Percentiles rank a stretch among this genome's conserved stretches.
Conservation (phyloP, 2,329 filamentous ascomycete genomes). For the Paracorniculantispora psalliotae region DNA sequence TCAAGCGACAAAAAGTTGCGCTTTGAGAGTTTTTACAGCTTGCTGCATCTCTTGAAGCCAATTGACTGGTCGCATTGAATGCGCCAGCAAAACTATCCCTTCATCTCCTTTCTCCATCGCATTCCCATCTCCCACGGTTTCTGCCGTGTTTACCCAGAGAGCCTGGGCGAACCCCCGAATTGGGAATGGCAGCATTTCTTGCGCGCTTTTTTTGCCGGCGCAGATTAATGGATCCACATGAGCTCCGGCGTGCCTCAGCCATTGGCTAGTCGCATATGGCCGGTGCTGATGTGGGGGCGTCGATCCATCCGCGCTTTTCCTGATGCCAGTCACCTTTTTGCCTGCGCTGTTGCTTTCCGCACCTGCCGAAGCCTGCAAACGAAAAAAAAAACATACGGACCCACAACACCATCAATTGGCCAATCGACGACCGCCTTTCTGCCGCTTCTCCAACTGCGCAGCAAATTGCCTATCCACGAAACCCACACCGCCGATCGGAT, state of each 20-base stretch:
- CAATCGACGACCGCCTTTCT: constrained; percentile 3
- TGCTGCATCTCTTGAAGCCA: background rate
- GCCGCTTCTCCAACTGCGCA: background rate
- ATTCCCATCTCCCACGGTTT: background rate
- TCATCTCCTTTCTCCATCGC: background rate
- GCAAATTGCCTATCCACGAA: background rate
- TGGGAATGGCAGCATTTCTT: constrained; percentile 16
- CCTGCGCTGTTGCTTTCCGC: background rate
- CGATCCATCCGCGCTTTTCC: constrained; percentile 22
- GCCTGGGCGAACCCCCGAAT: constrained; percentile 12
- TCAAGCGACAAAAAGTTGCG: background rate
- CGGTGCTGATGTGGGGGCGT: constrained; percentile 21
- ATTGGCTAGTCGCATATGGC: constrained; percentile 24
- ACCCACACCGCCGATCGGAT: constrained; percentile 10
- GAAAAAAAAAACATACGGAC: background rate
- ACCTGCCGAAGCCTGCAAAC: constrained; percentile 5
- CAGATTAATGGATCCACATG: constrained; percentile 31
- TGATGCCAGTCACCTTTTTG: constrained; percentile 13
- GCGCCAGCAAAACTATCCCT: background rate
- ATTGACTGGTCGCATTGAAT: constrained; percentile 5
- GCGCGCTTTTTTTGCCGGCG: constrained; percentile 24
- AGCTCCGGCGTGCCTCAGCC: constrained; percentile 25
- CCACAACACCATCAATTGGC: constrained; percentile 9
- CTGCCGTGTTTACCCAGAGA: constrained; percentile 5
- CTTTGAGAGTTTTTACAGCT: background rate